These are phyloP conservation scores for Coemansia sp. DNA, from an alignment of 192 early-diverging fungal genomes.

Conservation along the genomic window DNA sequence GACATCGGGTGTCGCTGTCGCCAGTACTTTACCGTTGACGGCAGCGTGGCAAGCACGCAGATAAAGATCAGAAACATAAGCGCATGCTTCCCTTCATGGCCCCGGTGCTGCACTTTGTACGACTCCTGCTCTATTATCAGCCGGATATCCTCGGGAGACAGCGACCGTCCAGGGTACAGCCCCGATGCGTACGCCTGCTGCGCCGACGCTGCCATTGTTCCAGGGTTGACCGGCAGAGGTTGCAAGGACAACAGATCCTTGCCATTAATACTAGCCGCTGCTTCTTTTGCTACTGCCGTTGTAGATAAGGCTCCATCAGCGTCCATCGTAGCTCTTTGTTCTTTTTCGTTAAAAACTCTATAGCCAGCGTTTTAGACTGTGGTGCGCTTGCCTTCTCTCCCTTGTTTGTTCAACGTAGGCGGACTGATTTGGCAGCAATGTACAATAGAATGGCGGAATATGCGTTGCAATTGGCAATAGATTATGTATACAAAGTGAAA, in stretches of 20 bases:
- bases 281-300: neutral
- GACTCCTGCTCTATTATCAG: conserved; percentile 23
- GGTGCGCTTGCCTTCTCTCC: too few relatives aligned
- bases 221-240: neutral
- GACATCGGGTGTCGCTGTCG: conserved; percentile 37
- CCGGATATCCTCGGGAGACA: conserved; percentile 20
- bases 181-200: conserved; percentile 24
- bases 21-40: conserved; percentile 36
- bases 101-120: conserved; percentile 33
- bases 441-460: neutral
- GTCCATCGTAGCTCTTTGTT: neutral
- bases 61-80: conserved; percentile 48
- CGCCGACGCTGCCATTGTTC: conserved; percentile 19
- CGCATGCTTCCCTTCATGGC: conserved; percentile 39
- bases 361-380: too few relatives aligned
- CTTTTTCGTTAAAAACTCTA: too few relatives aligned
- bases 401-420: neutral
- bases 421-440: neutral
- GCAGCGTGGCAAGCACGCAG: conserved; percentile 41
- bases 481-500: conserved; percentile 2
- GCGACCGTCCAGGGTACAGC: conserved; percentile 30
- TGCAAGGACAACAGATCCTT: neutral
- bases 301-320: neutral
- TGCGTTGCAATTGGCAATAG: neutral
- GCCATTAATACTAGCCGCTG: neutral